Evolutionary conservation across 192 early-diverging fungal species (phyloP), one percentile per base, ranked within the genome.

Genomic region (Chytriomyces sp.): DNA sequence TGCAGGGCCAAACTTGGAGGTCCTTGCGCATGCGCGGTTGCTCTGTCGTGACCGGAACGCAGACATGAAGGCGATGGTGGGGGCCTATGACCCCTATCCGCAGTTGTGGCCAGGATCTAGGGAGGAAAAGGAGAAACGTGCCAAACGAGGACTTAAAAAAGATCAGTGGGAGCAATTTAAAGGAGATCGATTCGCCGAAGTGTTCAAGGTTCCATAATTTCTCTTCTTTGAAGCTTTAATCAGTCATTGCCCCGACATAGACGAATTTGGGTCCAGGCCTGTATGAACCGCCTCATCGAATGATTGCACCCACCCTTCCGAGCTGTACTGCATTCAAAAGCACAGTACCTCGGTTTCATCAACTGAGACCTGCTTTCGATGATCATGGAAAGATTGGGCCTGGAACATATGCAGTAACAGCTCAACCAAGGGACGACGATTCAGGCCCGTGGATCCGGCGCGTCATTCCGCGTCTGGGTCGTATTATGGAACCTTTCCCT

Each of bases 41-140:
- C 26, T 14, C 12, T 44, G 41, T 22, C 60, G 39, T 19, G 62
- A 74, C 31, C 61, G 61, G 12, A 74, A 74, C 49, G 44, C 63
- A 12, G 72, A 66, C 41, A 63, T 74, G 14, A 33, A 14, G 52
- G 72, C 72, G 1, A 74, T 74, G 72, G 54, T 74, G 12, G 72
- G 61, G 8, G 41, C 72, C 30, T 74, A 74, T 52, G 63, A 74
- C 57, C 72, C 72, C 25, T 74, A 39, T 72, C 72, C 72, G 33
- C 22, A 66, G 14, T 41, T 55, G 12, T 74, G 72, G 72, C 62
- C 72, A 2, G 59, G 49, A 2, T 4, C 39, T 10, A 53, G 39
- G 31, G 53, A 64, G 8, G 63, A 64, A 38, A 39, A 64, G 30
- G 62, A 64, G 33, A 37, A 57, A 14, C 22, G 72, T 30, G 33